Percentiles rank a stretch among this genome's conserved stretches.
Evolutionary conservation across 805 yeast species (phyloP).

Genomic region (Candida dendrica): DNA sequence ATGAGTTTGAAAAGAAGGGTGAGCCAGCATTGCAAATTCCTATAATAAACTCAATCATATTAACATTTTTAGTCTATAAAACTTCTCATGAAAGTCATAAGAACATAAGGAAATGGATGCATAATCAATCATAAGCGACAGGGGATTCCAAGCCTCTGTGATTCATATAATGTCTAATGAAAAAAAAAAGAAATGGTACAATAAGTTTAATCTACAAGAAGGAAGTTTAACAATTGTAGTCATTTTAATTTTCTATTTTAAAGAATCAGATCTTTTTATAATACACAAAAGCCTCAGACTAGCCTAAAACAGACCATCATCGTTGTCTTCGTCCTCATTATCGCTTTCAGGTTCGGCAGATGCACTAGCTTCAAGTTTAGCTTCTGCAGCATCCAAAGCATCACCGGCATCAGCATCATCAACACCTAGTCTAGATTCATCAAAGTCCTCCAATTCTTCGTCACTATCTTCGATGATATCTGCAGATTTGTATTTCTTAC

Average conservation of each 20-base stretch:
- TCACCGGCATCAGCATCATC: conserved; percentile 12
- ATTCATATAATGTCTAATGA: not conserved
- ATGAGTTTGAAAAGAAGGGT: conserved; percentile 61
- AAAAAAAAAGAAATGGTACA: no score
- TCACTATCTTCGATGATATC: conserved; percentile 39
- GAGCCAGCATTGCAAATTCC: no score
- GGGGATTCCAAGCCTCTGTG: not conserved
- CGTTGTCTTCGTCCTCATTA: conserved; percentile 14
- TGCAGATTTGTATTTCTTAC: conserved; percentile 24
- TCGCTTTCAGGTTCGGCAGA: not conserved
- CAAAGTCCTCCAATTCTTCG: conserved; percentile 25
- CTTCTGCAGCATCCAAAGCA: conserved; percentile 9
- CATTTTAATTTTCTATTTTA: no score
- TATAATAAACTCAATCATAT: no score
- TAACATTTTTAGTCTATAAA: conserved; percentile 32
- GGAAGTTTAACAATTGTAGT: no score
- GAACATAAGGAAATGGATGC: conserved; percentile 36
- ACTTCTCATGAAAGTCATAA: conserved; percentile 43
- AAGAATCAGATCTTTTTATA: no score
- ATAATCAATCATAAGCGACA: conserved; percentile 9
- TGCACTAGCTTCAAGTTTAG: conserved; percentile 17
- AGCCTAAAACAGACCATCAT: conserved; percentile 2
- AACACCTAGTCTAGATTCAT: conserved; percentile 7
- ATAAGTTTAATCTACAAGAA: not conserved
- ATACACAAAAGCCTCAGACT: not conserved